Percentiles rank a stretch among this genome's conserved stretches.
These are phyloP conservation scores for Achaetomiella virescens DNA, from an alignment of 495 filamentous ascomycete species.

Conservation along the genomic window DNA sequence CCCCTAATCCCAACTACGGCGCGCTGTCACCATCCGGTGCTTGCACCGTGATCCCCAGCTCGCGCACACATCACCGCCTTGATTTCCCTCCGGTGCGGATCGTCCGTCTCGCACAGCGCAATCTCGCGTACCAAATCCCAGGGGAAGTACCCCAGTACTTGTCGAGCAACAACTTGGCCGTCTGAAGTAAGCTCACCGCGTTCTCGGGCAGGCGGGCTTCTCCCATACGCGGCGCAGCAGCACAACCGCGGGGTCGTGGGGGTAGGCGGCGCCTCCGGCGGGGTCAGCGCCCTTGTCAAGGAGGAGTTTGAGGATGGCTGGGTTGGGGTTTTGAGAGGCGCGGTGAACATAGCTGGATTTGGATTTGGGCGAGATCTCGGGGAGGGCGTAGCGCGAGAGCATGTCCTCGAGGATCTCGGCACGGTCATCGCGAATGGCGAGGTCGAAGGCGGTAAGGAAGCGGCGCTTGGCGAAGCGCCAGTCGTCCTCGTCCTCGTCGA, in stretches of 20 bases:
- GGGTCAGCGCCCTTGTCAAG: conserved; percentile 14
- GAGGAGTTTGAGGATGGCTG: conserved; percentile 16
- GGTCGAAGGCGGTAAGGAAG: conserved; percentile 21
- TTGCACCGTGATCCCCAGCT: not conserved
- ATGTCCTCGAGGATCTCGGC: conserved; percentile 19
- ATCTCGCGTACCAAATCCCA: conserved; percentile 5
- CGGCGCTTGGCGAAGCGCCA: conserved; percentile 15
- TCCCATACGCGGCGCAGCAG: conserved; percentile 21
- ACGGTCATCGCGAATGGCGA: conserved; percentile 22
- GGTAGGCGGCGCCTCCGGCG: conserved; percentile 11
- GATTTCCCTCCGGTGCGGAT: not conserved
- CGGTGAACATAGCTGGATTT: conserved; percentile 18
- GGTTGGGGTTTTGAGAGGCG: conserved; percentile 20
- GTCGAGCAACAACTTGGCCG: conserved; percentile 9
- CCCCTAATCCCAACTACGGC: not conserved
- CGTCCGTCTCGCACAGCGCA: not conserved
- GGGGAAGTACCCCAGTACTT: not conserved
- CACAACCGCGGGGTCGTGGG: conserved; percentile 1
- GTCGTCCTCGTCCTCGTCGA: conserved; percentile 8
- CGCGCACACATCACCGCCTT: not conserved
- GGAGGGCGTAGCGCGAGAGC: conserved; percentile 17
- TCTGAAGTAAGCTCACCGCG: conserved; percentile 6
- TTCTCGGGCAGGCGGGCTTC: not conserved
- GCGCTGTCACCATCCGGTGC: not conserved
- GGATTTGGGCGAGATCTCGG: conserved; percentile 7